Evolutionary conservation across 192 early-diverging fungal genomes (phyloP).

Genomic region (Entomortierella lignicola): DNA sequence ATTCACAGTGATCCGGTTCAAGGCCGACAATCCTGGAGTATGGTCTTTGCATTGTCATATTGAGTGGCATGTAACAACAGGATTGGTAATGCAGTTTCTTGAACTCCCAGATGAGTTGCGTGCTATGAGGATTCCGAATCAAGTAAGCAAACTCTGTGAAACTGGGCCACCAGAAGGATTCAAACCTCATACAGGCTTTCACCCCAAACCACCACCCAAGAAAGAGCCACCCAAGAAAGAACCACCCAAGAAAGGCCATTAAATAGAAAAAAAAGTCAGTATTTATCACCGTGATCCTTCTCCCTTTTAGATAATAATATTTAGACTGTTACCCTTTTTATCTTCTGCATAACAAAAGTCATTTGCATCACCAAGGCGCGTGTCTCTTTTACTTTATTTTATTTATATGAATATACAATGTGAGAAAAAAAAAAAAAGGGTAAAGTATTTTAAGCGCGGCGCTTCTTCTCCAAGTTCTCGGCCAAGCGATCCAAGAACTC

Average conservation of each 20-base stretch:
- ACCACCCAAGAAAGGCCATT: neutral
- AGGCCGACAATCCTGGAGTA: conserved; percentile 60
- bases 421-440: neutral
- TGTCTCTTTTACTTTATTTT: neutral
- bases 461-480: conserved; percentile 65
- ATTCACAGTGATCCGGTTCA: conserved; percentile 56
- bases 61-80: conserved; percentile 62
- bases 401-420: conserved; percentile 1
- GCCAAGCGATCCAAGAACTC: conserved; percentile 93
- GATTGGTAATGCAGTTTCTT: conserved; percentile 57
- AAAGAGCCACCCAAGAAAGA: too few relatives aligned
- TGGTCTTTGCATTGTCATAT: conserved; percentile 65
- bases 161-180: conserved; percentile 23
- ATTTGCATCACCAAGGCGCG: too few relatives aligned
- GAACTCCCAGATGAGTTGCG: conserved; percentile 47
- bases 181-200: conserved; percentile 38
- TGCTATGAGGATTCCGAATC: conserved; percentile 44
- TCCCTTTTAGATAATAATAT: too few relatives aligned
- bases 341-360: neutral
- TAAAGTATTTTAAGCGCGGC: conserved; percentile 20
- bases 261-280: neutral
- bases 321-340: too few relatives aligned
- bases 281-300: too few relatives aligned
- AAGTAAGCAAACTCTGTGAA: conserved; percentile 51
- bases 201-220: conserved; percentile 9